phyloP scores from a whole-genome alignment of 208 protist genomes.

The Angomonas deanei region DNA sequence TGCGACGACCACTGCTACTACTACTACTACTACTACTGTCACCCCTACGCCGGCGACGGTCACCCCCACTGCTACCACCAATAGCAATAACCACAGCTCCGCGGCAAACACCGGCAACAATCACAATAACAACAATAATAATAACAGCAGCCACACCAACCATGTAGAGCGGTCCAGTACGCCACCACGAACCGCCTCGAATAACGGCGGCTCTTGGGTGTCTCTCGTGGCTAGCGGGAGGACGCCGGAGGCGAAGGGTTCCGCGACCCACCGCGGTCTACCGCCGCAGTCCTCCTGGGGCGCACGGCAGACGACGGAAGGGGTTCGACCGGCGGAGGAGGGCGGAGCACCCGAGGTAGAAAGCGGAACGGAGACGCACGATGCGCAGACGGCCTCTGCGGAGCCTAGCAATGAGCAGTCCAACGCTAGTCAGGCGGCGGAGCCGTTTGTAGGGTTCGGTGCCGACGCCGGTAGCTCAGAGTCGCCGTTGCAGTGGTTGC shows the following conservation, averaged over 20 bases:
- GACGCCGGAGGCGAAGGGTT: background rate
- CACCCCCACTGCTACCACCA: background rate
- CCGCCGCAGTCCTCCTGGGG: background rate
- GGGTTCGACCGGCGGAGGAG: background rate
- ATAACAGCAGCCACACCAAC: no score
- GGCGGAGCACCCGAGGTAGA: background rate
- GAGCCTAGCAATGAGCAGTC: no score
- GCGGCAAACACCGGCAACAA: background rate
- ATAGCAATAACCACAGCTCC: background rate
- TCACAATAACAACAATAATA: background rate
- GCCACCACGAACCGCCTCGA: background rate
- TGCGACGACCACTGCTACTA: background rate
- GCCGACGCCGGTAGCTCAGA: background rate
- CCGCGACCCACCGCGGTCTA: background rate
- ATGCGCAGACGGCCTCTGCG: background rate
- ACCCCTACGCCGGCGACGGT: background rate
- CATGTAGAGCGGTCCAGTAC: background rate
- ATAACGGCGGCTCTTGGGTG: slow-evolving; percentile 5
- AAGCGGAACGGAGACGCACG: background rate
- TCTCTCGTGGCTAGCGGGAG: background rate
- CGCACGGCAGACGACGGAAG: background rate
- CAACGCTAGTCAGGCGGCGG: no score
- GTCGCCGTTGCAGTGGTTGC: background rate
- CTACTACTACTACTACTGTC: background rate
- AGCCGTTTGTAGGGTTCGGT: background rate